phyloP scores from a whole-genome alignment of 768 basidiomycete species.

The Dentipellis fragilis region DNA sequence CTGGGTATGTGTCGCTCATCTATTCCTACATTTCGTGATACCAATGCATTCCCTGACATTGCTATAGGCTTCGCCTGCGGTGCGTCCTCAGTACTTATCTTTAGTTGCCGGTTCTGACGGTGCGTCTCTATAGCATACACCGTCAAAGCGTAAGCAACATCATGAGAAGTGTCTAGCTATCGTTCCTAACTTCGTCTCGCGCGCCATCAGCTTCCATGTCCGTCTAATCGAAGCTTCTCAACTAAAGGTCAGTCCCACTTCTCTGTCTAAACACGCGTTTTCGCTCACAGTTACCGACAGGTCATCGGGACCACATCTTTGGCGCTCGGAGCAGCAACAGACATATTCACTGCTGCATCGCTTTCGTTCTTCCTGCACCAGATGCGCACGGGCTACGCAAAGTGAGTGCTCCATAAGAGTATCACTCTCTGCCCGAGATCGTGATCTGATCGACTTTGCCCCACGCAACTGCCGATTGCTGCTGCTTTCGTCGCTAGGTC shows the following conservation, averaged over 20 bases:
- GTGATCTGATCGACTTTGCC: not conserved
- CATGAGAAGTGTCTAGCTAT: too few species aligned
- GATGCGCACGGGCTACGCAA: constrained; percentile 38
- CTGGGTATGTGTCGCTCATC: constrained; percentile 6
- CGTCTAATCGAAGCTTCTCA: constrained; percentile 30
- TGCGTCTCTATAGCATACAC: constrained; percentile 27
- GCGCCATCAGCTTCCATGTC: constrained; percentile 25
- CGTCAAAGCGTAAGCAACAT: constrained; percentile 28
- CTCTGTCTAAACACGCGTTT: not conserved
- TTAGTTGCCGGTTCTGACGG: not conserved
- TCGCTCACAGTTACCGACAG: constrained; percentile 19
- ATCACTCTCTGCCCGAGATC: not conserved
- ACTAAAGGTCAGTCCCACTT: constrained; percentile 32
- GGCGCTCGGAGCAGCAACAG: constrained; percentile 38
- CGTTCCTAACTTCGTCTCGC: too few species aligned
- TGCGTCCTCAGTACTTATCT: not conserved
- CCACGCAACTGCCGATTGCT: not conserved
- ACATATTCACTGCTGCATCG: constrained; percentile 39
- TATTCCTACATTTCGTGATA: not conserved
- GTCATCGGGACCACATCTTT: constrained; percentile 38
- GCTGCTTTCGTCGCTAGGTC: constrained; percentile 25
- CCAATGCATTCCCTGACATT: too few species aligned
- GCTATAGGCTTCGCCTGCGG: not conserved
- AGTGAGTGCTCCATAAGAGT: constrained; percentile 19
- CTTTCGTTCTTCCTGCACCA: constrained; percentile 45